phyloP scores from a whole-genome alignment of 768 basidiomycete species.

The Boletales sp. region DNA sequence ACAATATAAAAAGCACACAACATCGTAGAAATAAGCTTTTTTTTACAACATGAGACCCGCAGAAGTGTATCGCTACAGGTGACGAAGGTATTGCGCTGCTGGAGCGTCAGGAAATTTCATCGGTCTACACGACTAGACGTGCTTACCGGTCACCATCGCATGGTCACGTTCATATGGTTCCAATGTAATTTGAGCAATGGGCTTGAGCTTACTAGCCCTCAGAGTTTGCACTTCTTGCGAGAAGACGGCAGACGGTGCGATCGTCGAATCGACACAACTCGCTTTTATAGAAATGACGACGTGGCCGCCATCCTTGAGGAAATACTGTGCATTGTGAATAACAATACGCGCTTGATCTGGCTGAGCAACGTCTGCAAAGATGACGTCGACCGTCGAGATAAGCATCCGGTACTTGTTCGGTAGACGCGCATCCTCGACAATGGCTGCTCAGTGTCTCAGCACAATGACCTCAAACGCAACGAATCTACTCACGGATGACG shows the following conservation, averaged over 20 bases:
- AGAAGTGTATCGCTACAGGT: conserved; percentile 25
- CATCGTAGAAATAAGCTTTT: not conserved
- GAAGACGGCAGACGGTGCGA: conserved; percentile 85
- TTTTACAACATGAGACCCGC: not conserved
- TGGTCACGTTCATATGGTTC: conserved; percentile 92
- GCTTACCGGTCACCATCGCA: conserved; percentile 81
- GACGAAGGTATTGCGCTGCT: conserved; percentile 46
- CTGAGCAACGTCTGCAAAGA: conserved; percentile 98
- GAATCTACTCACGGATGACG: conserved; percentile 77
- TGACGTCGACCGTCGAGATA: conserved; percentile 90
- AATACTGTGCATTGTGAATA: conserved; percentile 86
- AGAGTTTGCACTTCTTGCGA: conserved; percentile 81
- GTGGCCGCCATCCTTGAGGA: conserved; percentile 93
- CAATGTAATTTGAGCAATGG: conserved; percentile 91
- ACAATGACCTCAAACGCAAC: not conserved
- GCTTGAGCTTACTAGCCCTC: conserved; percentile 79
- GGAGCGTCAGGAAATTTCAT: not conserved
- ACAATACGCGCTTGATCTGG: conserved; percentile 99
- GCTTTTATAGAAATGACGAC: conserved; percentile 98
- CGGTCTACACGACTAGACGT: too few species aligned
- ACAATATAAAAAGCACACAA: not conserved
- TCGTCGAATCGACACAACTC: conserved; percentile 97
- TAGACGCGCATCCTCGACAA: conserved; percentile 94
- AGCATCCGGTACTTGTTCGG: conserved; percentile 98
- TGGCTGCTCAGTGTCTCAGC: conserved; percentile 48